These are phyloP conservation scores for Alternaria ventricosa DNA, from an alignment of 2,329 filamentous ascomycete genomes.

Conservation along the genomic window DNA sequence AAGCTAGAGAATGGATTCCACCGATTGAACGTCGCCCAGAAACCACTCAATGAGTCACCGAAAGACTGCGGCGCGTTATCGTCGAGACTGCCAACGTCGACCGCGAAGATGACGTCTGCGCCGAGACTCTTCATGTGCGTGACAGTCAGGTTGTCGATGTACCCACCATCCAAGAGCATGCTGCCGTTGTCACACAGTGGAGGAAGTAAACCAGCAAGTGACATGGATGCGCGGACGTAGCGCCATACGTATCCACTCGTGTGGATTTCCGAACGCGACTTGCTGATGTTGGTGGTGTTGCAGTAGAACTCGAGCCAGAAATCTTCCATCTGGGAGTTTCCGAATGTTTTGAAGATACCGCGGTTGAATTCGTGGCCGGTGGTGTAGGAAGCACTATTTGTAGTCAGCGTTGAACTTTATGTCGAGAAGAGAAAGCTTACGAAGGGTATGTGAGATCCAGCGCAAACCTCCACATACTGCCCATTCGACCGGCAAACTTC, in stretches of 20 bases:
- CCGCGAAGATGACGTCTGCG: conserved; percentile 91
- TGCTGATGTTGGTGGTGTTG: conserved; percentile 98
- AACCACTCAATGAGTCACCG: conserved; percentile 90
- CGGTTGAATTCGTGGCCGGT: conserved; percentile 99
- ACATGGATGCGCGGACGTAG: conserved; percentile 97
- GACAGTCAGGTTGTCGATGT: conserved; percentile 96
- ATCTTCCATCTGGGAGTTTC: conserved; percentile 95
- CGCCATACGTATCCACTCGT: conserved; percentile 97
- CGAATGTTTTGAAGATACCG: conserved; percentile 98
- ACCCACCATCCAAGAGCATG: conserved; percentile 95
- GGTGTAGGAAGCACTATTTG: conserved; percentile 78
- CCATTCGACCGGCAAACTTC: conserved; percentile 98
- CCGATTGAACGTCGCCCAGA: conserved; percentile 93
- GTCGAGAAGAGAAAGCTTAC: no score
- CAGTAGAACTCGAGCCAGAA: conserved; percentile 99
- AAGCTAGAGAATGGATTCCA: conserved; percentile 94
- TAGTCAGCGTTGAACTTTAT: conserved; percentile 16
- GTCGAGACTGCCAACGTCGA: conserved; percentile 92
- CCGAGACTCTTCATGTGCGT: conserved; percentile 96
- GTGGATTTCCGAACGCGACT: conserved; percentile 89
- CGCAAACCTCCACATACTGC: conserved; percentile 98
- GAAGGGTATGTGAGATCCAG: conserved; percentile 95
- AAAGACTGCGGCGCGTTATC: conserved; percentile 91
- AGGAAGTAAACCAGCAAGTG: conserved; percentile 87
- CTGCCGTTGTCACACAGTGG: conserved; percentile 95